Percentiles rank a stretch among this genome's conserved stretches.
phyloP scores from a whole-genome alignment of 2,329 filamentous ascomycete species.

The Aspergillus caelatus region DNA sequence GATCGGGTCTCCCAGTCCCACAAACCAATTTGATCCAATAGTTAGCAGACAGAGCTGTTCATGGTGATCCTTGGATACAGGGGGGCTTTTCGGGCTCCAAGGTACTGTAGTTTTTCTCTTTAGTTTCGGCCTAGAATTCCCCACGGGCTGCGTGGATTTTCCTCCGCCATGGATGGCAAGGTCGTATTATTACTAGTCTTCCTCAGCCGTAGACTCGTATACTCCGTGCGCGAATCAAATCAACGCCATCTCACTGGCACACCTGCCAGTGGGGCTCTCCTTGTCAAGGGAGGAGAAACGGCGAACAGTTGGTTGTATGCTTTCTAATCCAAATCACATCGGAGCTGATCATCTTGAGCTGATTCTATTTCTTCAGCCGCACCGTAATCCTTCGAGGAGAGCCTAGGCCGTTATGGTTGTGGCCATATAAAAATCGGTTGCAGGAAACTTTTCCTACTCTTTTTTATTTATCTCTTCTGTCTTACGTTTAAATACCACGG shows the following conservation, averaged over 20 bases:
- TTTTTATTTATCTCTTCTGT: background rate
- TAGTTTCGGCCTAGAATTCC: slow-evolving; percentile 10
- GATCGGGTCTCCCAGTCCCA: background rate
- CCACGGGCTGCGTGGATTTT: slow-evolving; percentile 2
- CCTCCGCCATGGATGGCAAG: background rate
- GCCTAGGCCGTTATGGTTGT: background rate
- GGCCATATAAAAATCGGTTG: background rate
- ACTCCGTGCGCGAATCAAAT: slow-evolving; percentile 6
- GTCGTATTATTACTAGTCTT: background rate
- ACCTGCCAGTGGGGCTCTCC: slow-evolving; percentile 4
- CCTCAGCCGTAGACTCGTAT: background rate
- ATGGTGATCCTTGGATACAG: background rate
- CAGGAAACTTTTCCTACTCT: background rate
- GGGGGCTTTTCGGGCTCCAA: background rate
- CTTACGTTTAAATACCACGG: background rate
- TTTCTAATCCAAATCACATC: background rate
- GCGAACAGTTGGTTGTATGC: background rate
- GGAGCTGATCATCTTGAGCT: background rate
- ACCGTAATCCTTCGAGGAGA: background rate
- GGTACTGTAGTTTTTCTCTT: background rate
- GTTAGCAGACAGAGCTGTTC: background rate
- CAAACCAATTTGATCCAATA: background rate
- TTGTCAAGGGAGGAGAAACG: background rate
- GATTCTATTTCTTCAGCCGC: background rate
- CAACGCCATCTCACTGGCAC: background rate